Evolutionary conservation across 2,329 filamentous ascomycete species (phyloP), one percentile per base, ranked within the genome.

Genomic region (Aspergillus pseudoglaucus): DNA sequence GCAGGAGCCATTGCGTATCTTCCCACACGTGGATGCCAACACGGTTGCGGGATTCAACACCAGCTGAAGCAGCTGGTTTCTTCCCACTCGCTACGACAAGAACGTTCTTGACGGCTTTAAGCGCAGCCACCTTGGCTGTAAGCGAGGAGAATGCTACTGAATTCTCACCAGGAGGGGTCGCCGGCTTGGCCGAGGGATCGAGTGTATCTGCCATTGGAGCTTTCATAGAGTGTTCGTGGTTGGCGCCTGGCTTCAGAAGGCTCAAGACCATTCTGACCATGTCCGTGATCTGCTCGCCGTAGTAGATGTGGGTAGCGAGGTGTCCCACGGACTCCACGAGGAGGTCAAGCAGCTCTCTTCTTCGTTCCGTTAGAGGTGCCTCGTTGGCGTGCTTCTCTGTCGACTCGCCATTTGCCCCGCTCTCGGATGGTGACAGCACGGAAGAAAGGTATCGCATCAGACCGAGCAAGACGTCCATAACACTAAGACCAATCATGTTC

Each of bases 221-320:
- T 12, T 68, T 61, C 39, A 66, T 67, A 4, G 74, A 61, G 12
- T 73, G 64, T 14, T 72, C 71, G 3, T 76, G 71, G 35, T 66
- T 62, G 14, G 64, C 52, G 9, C 74, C 72, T 3, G 90, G 88
- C 66, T 87, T 93, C 25, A 97, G 76, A 17, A 89, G 84, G 25
- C 80, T 73, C 14, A 97, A 72, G 40, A 97, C 84, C 0, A 88
- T 83, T 17, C 83, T 80, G 45, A 96, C 83, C 89, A 97, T 96
- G 67, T 98, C 93, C 1, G 87, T 84, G 47, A 97, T 88, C 67
- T 98, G 93, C 59, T 97, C 91, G 1, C 88, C 88, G 65, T 98
- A 98, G 73, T 98, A 98, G 27, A 96, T 84, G 62, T 98, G 93
- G 0, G 88, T 95, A 2, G 90, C 90, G 23, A 98, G 75, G 63